Evolutionary conservation across 2,329 filamentous ascomycete species (phyloP).

Genomic region (Chaetomiaceae sp.): DNA sequence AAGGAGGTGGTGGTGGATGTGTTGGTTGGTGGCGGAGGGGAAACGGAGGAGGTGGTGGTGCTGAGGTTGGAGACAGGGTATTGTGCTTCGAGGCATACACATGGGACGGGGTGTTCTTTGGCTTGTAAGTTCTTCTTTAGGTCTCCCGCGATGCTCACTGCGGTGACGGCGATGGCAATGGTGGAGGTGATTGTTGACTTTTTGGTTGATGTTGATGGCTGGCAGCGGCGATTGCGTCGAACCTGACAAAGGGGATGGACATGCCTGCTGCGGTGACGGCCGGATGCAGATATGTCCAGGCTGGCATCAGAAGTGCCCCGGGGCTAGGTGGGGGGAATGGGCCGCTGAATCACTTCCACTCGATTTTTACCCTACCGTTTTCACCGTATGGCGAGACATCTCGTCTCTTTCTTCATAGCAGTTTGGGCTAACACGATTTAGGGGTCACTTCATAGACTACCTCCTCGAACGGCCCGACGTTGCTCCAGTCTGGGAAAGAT

Average conservation of each 20-base stretch:
- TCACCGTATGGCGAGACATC: conserved; percentile 45
- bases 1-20: conserved; percentile 70
- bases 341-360: conserved; percentile 76
- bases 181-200: neutral
- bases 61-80: conserved; percentile 66
- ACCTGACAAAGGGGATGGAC: conserved; percentile 56
- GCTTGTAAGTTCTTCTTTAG: conserved; percentile 76
- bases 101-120: conserved; percentile 91
- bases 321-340: conserved; percentile 63
- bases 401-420: neutral
- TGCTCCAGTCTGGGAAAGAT: conserved; percentile 66
- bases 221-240: conserved; percentile 69
- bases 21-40: conserved; percentile 56
- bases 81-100: conserved; percentile 72
- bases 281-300: conserved; percentile 69
- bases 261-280: conserved; percentile 58
- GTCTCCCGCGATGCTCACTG: no score
- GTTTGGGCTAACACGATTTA: conserved; percentile 29
- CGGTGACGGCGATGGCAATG: no score
- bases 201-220: neutral
- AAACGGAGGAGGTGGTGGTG: conserved; percentile 22
- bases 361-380: conserved; percentile 63
- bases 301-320: conserved; percentile 62
- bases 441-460: conserved; percentile 79
- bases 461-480: conserved; percentile 72